phyloP scores from a whole-genome alignment of 306 rosid species.

The Leucaena leucocephala region DNA sequence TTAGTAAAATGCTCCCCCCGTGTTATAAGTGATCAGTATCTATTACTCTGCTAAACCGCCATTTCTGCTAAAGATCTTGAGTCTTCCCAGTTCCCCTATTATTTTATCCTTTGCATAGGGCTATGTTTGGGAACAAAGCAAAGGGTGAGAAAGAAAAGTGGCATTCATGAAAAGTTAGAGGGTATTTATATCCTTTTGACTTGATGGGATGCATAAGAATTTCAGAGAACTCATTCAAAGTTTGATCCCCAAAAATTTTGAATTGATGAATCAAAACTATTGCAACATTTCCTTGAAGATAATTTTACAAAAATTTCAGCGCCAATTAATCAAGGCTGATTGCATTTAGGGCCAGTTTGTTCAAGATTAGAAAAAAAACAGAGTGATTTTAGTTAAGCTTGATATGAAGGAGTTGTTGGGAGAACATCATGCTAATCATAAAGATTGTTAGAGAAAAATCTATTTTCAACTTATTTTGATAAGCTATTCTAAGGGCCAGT shows the following conservation, averaged over 20 bases:
- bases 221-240: not conserved
- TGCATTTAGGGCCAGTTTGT: not conserved
- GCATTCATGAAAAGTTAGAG: not conserved
- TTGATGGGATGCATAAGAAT: not conserved
- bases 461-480: no score
- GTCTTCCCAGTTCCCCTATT: no score
- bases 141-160: not conserved
- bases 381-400: no score
- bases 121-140: not conserved
- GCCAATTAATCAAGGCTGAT: not conserved
- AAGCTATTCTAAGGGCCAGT: no score
- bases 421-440: no score
- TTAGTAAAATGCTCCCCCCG: slow-evolving; percentile 34
- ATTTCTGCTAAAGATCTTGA: not conserved
- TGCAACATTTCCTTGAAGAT: not conserved
- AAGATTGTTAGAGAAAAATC: no score
- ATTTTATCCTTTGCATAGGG: no score
- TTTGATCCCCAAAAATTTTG: not conserved
- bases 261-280: not conserved
- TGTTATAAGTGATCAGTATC: not conserved
- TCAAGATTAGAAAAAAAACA: no score
- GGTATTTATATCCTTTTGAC: not conserved
- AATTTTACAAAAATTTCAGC: not conserved
- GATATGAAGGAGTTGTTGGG: no score
- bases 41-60: not conserved